Evolutionary conservation across 2,329 filamentous ascomycete species (phyloP), one percentile per base, ranked within the genome.

Genomic region (Curvularia hawaiiensis): DNA sequence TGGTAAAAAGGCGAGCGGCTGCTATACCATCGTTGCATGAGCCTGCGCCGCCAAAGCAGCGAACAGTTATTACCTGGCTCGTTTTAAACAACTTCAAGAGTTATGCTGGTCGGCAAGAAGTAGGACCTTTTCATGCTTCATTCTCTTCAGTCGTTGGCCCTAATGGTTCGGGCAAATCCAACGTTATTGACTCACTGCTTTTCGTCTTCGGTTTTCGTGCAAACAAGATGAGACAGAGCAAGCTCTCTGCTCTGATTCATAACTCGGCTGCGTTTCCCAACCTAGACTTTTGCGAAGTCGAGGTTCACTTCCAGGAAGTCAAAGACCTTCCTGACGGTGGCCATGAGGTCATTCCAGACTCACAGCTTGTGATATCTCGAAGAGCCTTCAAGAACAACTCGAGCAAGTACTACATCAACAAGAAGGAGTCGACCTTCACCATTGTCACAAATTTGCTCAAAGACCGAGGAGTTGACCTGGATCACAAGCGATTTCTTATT

Each of bases 151-250:
- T 99, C 2, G 95, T 99, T 10, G 96, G 95, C 0, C 95, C 96
- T 49, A 99, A 99, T 75, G 95, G 95, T 60, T 99, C 95, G 10
- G 95, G 95, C 58, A 99, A 99, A 76, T 98, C 95, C 22, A 99
- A 99, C 69, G 96, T 99, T 61, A 99, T 99, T 73, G 95, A 99
- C 78, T 97, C 95, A 2, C 81, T 99, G 28, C 85, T 99, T 0
- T 99, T 99, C 71, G 95, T 99, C n/a, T 99, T 99, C 73, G 95
- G 96, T 52, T 99, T 99, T 80, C 89, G 95, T 59, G 95, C 95
- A 41, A 98, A 94, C 83, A 99, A 99, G 79, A 99, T 99, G 95
- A 86, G 95, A 71, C 95, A 99, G 77, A 95, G 95, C 71, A 99
- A 99, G 79, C 92, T 99, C 47, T 99, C 95, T 1, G 95, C 95